Base-by-base conservation (phyloP, 2,329 filamentous ascomycete species). In the Hypoxylon sp. region DNA sequence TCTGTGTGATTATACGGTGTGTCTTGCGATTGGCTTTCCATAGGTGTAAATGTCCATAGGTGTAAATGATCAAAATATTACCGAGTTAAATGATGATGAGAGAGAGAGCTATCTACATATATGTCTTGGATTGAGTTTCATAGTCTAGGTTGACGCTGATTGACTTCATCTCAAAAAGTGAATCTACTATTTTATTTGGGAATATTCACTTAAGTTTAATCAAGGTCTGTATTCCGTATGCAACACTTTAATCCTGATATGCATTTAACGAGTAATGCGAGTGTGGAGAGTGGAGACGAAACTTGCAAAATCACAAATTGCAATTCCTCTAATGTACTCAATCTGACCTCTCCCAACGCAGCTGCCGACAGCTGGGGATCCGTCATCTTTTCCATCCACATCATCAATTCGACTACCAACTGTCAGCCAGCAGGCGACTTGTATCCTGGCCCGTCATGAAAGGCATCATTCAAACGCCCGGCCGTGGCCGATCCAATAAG, bases 401-500 rank as follows among this genome's bases (percentile, higher is more conserved):
- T 72, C 69, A 65, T 64, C 66, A 70, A 70, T 69, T 65, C 62
- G 67, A 71, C 67, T 46, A 73, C 72, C 72, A 73, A 74, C 72
- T 75, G 72, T 64, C 72, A 69, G 73, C 73, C 73, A 75, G 71
- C 73, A 73, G 72, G 71, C 71, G 70, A 56, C 56, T 56, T 49
- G n/a, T 70, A 66, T 65, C 60, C 61, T 62, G 61, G 53, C 51
- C 58, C 58, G 49, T 56, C 32, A 79, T 78, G 77, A 77, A 76
- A 62, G 76, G 75, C 65, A 73, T 76, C 65, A 72, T 77, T 54
- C 76, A 75, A 53, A 76, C 75, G 67, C 70, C 78, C 49, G 64
- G 71, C 61, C 79, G 79, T 57, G 77, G 73, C 68, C 79, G 79
- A 55, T 76, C 76, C 34, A 78, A 72, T 74, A 82, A 81, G 72